Evolutionary conservation across 805 yeast species (phyloP).

Genomic region (Saccharomycopsis lassenensis): DNA sequence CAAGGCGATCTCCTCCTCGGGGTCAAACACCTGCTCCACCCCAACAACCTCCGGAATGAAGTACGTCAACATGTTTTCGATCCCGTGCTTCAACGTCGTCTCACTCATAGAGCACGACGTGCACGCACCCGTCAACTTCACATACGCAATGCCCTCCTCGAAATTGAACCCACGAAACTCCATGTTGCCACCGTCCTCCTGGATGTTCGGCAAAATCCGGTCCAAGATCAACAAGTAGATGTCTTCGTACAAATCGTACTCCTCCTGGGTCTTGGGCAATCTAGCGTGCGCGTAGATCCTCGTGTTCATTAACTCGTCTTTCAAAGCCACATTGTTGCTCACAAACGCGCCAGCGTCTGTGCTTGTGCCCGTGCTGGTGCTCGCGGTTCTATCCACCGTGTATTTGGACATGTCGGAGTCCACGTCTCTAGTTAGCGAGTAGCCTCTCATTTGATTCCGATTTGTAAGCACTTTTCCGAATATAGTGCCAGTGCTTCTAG

Average conservation of each 20-base stretch:
- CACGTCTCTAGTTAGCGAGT: no score
- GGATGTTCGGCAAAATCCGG: constrained; percentile 93
- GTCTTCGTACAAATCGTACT: constrained; percentile 17
- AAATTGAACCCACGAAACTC: constrained; percentile 80
- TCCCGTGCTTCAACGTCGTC: constrained; percentile 89
- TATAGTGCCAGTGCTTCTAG: no score
- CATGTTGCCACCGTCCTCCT: constrained; percentile 97
- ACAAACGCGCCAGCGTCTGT: no score
- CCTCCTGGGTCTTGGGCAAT: constrained; percentile 13
- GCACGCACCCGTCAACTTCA: constrained; percentile 92
- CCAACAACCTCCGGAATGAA: constrained; percentile 91
- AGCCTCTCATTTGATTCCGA: no score
- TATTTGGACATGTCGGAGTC: no score
- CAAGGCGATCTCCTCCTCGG: constrained; percentile 61
- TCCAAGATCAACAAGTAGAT: constrained; percentile 89
- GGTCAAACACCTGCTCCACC: constrained; percentile 81
- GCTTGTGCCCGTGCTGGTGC: no score
- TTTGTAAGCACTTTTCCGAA: no score
- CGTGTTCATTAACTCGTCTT: constrained; percentile 9
- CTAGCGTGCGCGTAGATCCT: constrained; percentile 15
- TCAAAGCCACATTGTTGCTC: no score
- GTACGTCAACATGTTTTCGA: constrained; percentile 94
- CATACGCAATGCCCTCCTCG: constrained; percentile 75
- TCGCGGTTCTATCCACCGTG: no score
- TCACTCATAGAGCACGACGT: constrained; percentile 85